These are phyloP conservation scores for Ceriops decandra DNA, from an alignment of 345 rosid species.

Conservation along the genomic window DNA sequence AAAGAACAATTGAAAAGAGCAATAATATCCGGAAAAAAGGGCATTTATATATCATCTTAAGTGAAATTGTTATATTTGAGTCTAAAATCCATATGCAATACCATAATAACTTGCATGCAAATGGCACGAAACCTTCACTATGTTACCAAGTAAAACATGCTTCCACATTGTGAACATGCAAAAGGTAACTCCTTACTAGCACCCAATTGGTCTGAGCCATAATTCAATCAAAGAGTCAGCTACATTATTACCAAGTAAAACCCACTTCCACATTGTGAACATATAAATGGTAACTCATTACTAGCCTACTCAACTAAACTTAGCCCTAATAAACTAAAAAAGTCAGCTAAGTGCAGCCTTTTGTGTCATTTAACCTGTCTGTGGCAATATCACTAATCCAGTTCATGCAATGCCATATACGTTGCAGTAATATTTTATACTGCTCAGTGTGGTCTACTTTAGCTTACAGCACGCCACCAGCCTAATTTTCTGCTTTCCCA, in stretches of 20 bases:
- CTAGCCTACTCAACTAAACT: neutral
- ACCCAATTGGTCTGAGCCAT: neutral
- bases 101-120: too few relatives aligned
- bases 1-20: too few relatives aligned
- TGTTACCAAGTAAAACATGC: neutral
- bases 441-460: too few relatives aligned
- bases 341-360: neutral
- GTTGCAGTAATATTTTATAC: too few relatives aligned
- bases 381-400: neutral
- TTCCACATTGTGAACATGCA: neutral
- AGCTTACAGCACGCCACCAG: too few relatives aligned
- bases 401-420: too few relatives aligned
- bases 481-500: too few relatives aligned
- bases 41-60: too few relatives aligned
- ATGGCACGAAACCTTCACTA: too few relatives aligned
- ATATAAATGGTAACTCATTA: neutral
- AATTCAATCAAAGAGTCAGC: neutral
- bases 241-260: neutral
- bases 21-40: too few relatives aligned
- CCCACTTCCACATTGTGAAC: neutral
- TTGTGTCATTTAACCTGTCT: neutral
- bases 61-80: too few relatives aligned
- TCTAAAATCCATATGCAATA: too few relatives aligned
- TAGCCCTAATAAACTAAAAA: neutral
- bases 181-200: neutral